These are phyloP conservation scores for Dioscorea zingiberensis DNA, from an alignment of 106 monocot genomes.

Conservation along the genomic window DNA sequence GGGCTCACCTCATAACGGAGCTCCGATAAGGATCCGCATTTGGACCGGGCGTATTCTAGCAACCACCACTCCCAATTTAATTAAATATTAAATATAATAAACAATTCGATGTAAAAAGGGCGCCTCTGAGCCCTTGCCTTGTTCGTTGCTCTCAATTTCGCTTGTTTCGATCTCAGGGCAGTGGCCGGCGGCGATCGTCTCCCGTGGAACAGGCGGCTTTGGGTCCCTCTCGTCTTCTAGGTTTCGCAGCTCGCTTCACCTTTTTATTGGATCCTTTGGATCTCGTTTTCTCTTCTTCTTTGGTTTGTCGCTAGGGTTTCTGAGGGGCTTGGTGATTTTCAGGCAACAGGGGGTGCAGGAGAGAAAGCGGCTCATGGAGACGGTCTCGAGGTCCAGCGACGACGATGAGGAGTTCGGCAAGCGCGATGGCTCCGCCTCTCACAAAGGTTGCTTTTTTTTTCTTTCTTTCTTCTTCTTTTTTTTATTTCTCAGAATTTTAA, in stretches of 20 bases:
- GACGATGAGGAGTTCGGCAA: constrained; percentile 20
- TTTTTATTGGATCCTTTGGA: neutral
- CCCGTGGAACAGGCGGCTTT: constrained; percentile 11
- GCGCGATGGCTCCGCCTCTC: constrained; percentile 17
- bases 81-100: too few species aligned
- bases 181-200: constrained; percentile 24
- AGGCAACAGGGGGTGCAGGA: constrained; percentile 7
- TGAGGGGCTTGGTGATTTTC: neutral
- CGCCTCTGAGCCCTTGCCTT: too few species aligned
- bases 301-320: neutral
- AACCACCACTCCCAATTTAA: too few species aligned
- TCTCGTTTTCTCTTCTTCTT: too few species aligned
- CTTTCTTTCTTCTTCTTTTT: neutral
- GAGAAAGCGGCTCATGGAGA: constrained; percentile 19
- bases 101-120: too few species aligned
- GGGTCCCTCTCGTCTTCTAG: neutral
- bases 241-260: neutral
- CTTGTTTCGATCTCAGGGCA: constrained; percentile 10
- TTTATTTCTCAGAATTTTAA: neutral
- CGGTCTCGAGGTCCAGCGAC: constrained; percentile 24
- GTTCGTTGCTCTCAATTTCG: neutral
- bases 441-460: constrained; percentile 15
- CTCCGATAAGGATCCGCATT: too few species aligned
- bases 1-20: too few species aligned
- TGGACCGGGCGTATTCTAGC: too few species aligned